Evolutionary conservation across 2,329 filamentous ascomycete species (phyloP), one percentile per base, ranked within the genome.

Genomic region (Verticillium isaacii): DNA sequence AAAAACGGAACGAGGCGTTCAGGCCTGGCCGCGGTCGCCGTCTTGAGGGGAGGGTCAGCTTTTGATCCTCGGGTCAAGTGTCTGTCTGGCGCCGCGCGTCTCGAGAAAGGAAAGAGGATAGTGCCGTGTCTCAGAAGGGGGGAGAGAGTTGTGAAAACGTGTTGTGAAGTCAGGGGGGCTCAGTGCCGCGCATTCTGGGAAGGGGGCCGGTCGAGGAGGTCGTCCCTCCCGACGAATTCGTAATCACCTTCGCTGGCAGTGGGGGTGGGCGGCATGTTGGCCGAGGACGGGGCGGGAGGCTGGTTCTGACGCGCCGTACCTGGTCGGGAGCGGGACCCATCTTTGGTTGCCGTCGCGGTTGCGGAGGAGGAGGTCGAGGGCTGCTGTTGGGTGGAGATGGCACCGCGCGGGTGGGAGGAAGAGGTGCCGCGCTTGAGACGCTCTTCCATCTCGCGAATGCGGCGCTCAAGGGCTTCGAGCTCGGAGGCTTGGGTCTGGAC

Each of bases 371-470:
- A 41, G 17, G 45, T 50, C 45, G 45, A 50, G 45, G 45, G 45
- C 11, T 50, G 45, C 50, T 61, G 61, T 56, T 50, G 58, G 64
- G 57, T 60, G 50, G 63, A 59, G 65, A 67, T 36, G 63, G 64
- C 65, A 60, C 63, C 63, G 59, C 67, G 64, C 15, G 66, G 61
- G 58, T 66, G 60, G 63, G 60, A 41, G 60, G 12, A 50, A 66
- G 62, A 57, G 57, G 62, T 63, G 61, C 64, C 74, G 63, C 68
- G 70, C 68, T 78, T 85, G 60, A 98, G 83, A 55, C 89, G 89
- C 68, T 90, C 84, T 77, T 97, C 93, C 77, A 95, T 92, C 70
- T 93, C 92, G 68, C 87, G 89, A 69, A 98, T 86, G 68, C 88
- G 89, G 59, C 87, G 87, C 77, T 97, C 92, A 70, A 98, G 88